Conservation (phyloP, 2,329 filamentous ascomycete species). For the Thermomyces lanuginosus region DNA sequence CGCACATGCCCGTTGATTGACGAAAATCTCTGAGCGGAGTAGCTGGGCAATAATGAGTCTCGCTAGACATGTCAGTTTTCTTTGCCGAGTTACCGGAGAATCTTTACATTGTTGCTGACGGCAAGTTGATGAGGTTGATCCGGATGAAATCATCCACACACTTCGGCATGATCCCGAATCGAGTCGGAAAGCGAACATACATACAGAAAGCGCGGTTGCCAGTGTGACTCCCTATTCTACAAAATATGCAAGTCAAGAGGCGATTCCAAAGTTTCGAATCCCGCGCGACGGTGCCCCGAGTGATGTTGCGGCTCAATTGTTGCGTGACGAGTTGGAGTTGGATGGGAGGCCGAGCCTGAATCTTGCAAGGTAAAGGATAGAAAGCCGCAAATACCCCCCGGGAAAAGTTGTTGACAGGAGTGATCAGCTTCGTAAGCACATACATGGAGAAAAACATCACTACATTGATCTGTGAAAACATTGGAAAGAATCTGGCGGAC, state of each 20-base stretch:
- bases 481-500: constrained; percentile 57
- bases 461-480: constrained; percentile 49
- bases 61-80: too few species aligned
- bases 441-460: constrained; percentile 54
- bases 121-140: too few species aligned
- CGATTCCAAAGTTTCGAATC: constrained; percentile 19
- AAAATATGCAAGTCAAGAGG: constrained; percentile 16
- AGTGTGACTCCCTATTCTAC: constrained; percentile 18
- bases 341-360: constrained; percentile 54
- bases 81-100: too few species aligned
- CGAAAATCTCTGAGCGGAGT: too few species aligned
- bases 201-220: constrained; percentile 12
- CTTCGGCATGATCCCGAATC: constrained; percentile 11
- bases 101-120: too few species aligned
- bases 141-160: constrained; percentile 13
- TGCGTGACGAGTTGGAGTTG: constrained; percentile 46
- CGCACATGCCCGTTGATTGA: too few species aligned
- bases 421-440: constrained; percentile 53
- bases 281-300: constrained; percentile 15
- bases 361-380: constrained; percentile 34
- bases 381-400: background rate
- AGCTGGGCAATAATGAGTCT: too few species aligned
- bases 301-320: constrained; percentile 49
- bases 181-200: constrained; percentile 13
- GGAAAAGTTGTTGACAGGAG: constrained; percentile 5